These are phyloP conservation scores for Pyrenophora seminiperda DNA, from an alignment of 2,329 filamentous ascomycete genomes.

Conservation along the genomic window DNA sequence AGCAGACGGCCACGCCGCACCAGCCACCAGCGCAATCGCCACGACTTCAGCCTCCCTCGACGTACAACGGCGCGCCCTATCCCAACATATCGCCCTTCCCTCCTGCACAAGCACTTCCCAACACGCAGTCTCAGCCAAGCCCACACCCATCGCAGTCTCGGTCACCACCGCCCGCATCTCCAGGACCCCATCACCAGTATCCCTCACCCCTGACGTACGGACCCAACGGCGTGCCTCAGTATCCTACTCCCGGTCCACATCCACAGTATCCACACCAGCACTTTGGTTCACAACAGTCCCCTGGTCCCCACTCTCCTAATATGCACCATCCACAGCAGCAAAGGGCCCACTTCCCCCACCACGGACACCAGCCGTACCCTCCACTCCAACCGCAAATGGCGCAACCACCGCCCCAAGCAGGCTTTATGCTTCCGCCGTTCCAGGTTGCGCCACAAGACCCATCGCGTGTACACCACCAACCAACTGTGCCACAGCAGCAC, in stretches of 20 bases:
- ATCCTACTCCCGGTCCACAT: slow-evolving; percentile 31
- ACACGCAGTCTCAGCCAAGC: slow-evolving; percentile 31
- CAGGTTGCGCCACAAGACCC: slow-evolving; percentile 54
- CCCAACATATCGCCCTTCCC: slow-evolving; percentile 48
- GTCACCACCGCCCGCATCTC: slow-evolving; percentile 42
- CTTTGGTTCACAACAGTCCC: slow-evolving; percentile 30
- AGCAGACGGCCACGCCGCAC: slow-evolving; percentile 25
- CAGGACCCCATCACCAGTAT: slow-evolving; percentile 41
- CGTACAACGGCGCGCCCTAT: slow-evolving; percentile 41
- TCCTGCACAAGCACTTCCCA: slow-evolving; percentile 25
- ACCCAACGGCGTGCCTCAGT: slow-evolving; percentile 33
- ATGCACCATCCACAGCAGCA: slow-evolving; percentile 37
- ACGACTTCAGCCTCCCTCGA: slow-evolving; percentile 26
- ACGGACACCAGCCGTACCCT: slow-evolving; percentile 39
- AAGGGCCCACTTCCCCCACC: slow-evolving; percentile 40
- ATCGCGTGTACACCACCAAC: slow-evolving; percentile 44
- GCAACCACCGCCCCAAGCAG: slow-evolving; percentile 50
- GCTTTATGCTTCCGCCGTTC: slow-evolving; percentile 56
- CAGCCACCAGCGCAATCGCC: slow-evolving; percentile 26
- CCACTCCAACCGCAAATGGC: slow-evolving; percentile 38
- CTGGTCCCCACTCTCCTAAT: slow-evolving; percentile 41
- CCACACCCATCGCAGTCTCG: slow-evolving; percentile 27
- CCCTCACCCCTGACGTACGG: slow-evolving; percentile 33
- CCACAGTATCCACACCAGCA: slow-evolving; percentile 40
- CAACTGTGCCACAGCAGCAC: slow-evolving; percentile 31